Evolutionary conservation across 176 grass and related monocot genomes (phyloP).

Genomic region (Triticum urartu): DNA sequence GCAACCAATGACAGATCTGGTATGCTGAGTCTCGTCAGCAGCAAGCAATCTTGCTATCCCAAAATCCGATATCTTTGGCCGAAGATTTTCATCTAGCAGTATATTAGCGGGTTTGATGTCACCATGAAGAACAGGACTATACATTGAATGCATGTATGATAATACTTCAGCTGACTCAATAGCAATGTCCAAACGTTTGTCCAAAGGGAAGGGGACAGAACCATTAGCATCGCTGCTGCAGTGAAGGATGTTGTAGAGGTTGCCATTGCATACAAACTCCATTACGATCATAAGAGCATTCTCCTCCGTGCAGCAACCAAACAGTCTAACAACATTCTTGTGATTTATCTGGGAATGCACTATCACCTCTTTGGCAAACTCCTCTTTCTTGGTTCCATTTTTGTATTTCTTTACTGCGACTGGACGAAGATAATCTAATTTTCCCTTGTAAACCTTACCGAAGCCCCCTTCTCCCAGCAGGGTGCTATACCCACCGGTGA

Average conservation of each 20-base stretch:
- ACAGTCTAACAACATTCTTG: background rate
- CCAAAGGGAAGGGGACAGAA: background rate
- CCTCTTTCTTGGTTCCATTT: background rate
- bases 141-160: background rate
- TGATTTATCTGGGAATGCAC: constrained; percentile 14
- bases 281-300: constrained; percentile 12
- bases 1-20: background rate
- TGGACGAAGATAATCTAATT: background rate
- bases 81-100: background rate
- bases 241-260: background rate
- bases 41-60: constrained; percentile 14
- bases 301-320: background rate
- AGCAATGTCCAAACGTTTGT: too few relatives aligned
- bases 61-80: background rate
- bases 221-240: background rate
- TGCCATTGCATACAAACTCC: background rate
- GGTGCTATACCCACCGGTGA: background rate
- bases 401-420: background rate
- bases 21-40: background rate
- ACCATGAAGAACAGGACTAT: constrained; percentile 5
- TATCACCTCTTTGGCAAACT: constrained; percentile 9
- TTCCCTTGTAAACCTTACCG: background rate
- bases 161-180: background rate
- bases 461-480: background rate
- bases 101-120: constrained; percentile 4